These are phyloP conservation scores for Lyophyllum atratum DNA, from an alignment of 768 basidiomycete species.

Conservation along the genomic window DNA sequence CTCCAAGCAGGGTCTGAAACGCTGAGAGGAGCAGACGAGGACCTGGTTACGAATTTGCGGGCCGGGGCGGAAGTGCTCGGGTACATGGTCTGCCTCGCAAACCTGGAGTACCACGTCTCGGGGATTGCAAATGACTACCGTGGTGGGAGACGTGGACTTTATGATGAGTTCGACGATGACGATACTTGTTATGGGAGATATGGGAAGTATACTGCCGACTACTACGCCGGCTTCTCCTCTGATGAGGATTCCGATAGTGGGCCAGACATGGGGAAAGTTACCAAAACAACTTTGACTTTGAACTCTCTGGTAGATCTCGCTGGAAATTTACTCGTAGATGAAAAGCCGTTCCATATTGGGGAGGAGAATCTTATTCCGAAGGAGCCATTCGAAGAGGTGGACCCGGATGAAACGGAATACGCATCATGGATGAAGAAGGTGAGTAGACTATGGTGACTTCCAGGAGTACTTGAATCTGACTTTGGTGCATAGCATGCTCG, in stretches of 20 bases:
- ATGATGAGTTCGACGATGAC: neutral
- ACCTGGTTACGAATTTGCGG: slow-evolving; percentile 13
- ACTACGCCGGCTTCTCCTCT: slow-evolving; percentile 11
- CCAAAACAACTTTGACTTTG: slow-evolving; percentile 19
- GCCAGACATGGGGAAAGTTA: slow-evolving; percentile 27
- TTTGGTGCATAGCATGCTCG: slow-evolving; percentile 21
- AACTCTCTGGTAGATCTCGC: slow-evolving; percentile 33
- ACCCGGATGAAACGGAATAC: slow-evolving; percentile 37
- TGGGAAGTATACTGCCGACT: slow-evolving; percentile 1
- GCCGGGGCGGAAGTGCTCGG: slow-evolving; percentile 11
- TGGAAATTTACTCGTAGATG: slow-evolving; percentile 20
- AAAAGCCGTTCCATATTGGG: slow-evolving; percentile 19
- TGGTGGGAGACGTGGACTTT: no score
- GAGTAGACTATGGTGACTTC: slow-evolving; percentile 5
- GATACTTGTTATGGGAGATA: neutral
- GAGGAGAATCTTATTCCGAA: slow-evolving; percentile 32
- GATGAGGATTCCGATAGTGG: slow-evolving; percentile 18
- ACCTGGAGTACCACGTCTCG: slow-evolving; percentile 8
- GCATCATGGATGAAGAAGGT: slow-evolving; percentile 46
- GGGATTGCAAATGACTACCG: no score
- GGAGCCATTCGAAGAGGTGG: slow-evolving; percentile 32
- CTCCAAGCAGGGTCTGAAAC: slow-evolving; percentile 16
- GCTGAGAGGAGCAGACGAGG: slow-evolving; percentile 23
- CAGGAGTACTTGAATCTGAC: neutral
- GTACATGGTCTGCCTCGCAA: slow-evolving; percentile 11